Percentiles rank a stretch among this genome's conserved stretches.
phyloP scores from a whole-genome alignment of 2,329 filamentous ascomycete species.

The Ascochyta clinopodiicola region DNA sequence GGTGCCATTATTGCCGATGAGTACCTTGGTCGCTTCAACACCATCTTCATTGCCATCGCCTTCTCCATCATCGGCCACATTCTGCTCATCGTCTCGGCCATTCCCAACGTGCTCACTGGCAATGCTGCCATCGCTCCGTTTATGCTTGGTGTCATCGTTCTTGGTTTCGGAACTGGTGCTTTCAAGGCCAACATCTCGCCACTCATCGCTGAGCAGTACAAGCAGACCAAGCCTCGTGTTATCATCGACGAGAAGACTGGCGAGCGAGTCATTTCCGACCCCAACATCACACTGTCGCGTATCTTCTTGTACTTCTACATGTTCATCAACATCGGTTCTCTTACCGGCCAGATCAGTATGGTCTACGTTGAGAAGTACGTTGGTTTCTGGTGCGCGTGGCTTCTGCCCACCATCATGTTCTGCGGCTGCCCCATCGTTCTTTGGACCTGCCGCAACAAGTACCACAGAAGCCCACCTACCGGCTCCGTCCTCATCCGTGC shows the following conservation, averaged over 20 bases:
- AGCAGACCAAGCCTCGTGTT: slow-evolving; percentile 64
- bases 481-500: slow-evolving; percentile 76
- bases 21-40: slow-evolving; percentile 67
- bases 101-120: slow-evolving; percentile 55
- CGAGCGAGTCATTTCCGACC: slow-evolving; percentile 74
- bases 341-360: slow-evolving; percentile 73
- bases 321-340: slow-evolving; percentile 67
- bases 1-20: slow-evolving; percentile 65
- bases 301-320: slow-evolving; percentile 61
- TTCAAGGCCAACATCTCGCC: slow-evolving; percentile 62
- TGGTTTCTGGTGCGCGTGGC: slow-evolving; percentile 75
- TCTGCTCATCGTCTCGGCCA: slow-evolving; percentile 61
- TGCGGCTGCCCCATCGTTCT: slow-evolving; percentile 68
- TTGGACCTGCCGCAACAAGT: slow-evolving; percentile 64
- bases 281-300: slow-evolving; percentile 70
- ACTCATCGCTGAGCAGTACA: slow-evolving; percentile 74
- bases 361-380: slow-evolving; percentile 79
- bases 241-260: slow-evolving; percentile 61
- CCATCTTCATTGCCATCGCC: slow-evolving; percentile 60
- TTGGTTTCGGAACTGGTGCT: slow-evolving; percentile 56
- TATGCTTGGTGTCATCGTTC: slow-evolving; percentile 58
- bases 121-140: slow-evolving; percentile 57
- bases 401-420: slow-evolving; percentile 72
- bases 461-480: slow-evolving; percentile 69
- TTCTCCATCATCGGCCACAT: slow-evolving; percentile 61